Evolutionary conservation across 208 protist genomes (phyloP), one percentile per base, ranked within the genome.

Genomic region (Trypanosoma platydactyli): DNA sequence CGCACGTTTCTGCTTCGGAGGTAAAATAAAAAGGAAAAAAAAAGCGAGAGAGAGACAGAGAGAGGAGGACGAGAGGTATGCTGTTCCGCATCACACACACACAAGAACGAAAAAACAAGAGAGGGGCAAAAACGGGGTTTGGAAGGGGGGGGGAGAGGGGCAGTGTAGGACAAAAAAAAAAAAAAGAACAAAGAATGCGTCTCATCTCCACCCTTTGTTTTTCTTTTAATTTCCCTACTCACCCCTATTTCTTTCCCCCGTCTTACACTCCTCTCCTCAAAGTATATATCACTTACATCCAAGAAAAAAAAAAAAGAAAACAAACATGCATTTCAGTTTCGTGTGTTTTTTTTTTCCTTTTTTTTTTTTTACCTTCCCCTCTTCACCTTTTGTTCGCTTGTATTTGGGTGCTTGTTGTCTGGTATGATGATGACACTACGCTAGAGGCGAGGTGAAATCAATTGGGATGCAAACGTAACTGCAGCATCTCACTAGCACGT

Each of bases 301-400:
- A n/a, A 63, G 35, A 60, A 27, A 59, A 57, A 67, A 50, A 54
- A 66, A 55, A 58, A 50, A 67, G 12, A 29, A 38, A 48, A 53
- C 7, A 53, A 24, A 24, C 22, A 27, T 53, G n/a, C 9, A 24
- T 12, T 27, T 27, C 49, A n/a, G 6, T 20, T 53, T 11, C 7
- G 5, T 30, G 6, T 55, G 5, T 55, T n/a, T 55, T 55, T 22
- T 30, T 30, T 30, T 33, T 55, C 51, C 18, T 20, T 71, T 52
- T 58, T 72, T 57, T 45, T 77, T 57, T 63, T 67, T 60, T 64
- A 71, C 58, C 64, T 60, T 52, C 58, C 54, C 50, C 71, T 64
- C 38, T 49, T n/a, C 27, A 29, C 29, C 33, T 6, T 52, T 50
- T 67, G 5, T 25, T 40, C 70, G 57, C 25, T 33, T 54, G 15